phyloP scores from a whole-genome alignment of 345 rosid species.

The Lenwebbia sp. region DNA sequence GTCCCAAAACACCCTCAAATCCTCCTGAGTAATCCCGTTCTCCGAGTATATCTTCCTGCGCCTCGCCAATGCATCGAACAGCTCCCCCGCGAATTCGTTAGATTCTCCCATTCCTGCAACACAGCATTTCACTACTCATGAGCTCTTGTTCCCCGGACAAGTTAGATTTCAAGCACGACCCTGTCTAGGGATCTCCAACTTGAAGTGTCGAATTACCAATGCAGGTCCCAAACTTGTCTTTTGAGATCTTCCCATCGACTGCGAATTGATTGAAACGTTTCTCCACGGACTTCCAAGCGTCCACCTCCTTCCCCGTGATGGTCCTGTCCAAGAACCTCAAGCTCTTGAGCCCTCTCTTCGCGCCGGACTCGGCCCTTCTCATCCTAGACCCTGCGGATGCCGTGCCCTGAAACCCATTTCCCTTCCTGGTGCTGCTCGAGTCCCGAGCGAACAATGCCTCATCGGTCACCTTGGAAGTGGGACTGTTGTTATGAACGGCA shows the following conservation, averaged over 20 bases:
- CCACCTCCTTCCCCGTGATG: conserved; percentile 58
- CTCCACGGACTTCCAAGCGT: conserved; percentile 82
- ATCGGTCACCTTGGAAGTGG: not conserved
- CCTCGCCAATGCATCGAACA: conserved; percentile 71
- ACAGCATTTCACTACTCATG: not conserved
- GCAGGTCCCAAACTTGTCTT: conserved; percentile 72
- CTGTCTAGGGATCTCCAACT: not conserved
- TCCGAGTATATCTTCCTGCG: conserved; percentile 35
- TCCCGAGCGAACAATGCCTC: conserved; percentile 23
- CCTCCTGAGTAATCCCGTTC: conserved; percentile 55
- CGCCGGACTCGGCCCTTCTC: conserved; percentile 48
- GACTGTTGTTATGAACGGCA: not conserved
- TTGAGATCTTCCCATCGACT: conserved; percentile 35
- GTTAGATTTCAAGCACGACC: not conserved
- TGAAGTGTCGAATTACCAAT: conserved; percentile 30
- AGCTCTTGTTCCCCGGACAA: not conserved
- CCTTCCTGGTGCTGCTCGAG: conserved; percentile 35
- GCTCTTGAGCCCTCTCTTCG: conserved; percentile 68
- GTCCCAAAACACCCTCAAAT: conserved; percentile 71
- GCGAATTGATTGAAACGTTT: conserved; percentile 60
- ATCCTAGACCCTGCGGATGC: conserved; percentile 11
- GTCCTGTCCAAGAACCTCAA: conserved; percentile 77
- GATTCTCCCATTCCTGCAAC: conserved; percentile 81
- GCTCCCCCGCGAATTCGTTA: conserved; percentile 69
- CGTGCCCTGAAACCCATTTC: conserved; percentile 13